These are phyloP conservation scores for Fraxinus excelsior DNA, from an alignment of 257 asterid species.

Conservation along the genomic window DNA sequence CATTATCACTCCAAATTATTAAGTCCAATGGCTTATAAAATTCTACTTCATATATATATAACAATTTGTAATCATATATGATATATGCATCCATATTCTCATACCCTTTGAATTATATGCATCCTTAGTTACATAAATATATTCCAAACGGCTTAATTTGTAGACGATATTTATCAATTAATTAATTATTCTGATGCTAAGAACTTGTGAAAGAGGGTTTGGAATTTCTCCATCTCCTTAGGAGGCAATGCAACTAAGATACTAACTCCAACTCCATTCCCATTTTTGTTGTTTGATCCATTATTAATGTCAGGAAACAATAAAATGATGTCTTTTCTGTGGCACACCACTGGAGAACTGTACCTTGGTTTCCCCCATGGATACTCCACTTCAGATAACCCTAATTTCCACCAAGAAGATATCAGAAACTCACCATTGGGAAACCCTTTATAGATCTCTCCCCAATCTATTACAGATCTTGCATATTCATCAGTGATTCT, in stretches of 20 bases:
- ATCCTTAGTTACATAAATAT: background rate
- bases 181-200: constrained; percentile 7
- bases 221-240: constrained; percentile 16
- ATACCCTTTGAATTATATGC: background rate
- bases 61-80: background rate
- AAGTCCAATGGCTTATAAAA: background rate
- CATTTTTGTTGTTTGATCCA: background rate
- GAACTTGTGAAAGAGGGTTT: constrained; percentile 30
- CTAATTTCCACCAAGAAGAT: constrained; percentile 75
- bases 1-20: background rate
- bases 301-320: constrained; percentile 37
- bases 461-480: constrained; percentile 63
- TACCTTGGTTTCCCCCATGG: constrained; percentile 80
- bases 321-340: constrained; percentile 46
- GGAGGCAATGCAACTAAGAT: too few species aligned
- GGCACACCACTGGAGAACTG: constrained; percentile 59
- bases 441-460: constrained; percentile 63
- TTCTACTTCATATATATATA: background rate
- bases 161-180: too few species aligned
- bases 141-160: too few species aligned
- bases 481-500: constrained; percentile 67
- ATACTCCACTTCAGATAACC: constrained; percentile 53
- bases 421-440: constrained; percentile 77
- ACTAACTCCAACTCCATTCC: too few species aligned
- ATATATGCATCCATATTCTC: too few species aligned